Evolutionary conservation across 306 rosid genomes (phyloP).

Genomic region (Vigna angularis): DNA sequence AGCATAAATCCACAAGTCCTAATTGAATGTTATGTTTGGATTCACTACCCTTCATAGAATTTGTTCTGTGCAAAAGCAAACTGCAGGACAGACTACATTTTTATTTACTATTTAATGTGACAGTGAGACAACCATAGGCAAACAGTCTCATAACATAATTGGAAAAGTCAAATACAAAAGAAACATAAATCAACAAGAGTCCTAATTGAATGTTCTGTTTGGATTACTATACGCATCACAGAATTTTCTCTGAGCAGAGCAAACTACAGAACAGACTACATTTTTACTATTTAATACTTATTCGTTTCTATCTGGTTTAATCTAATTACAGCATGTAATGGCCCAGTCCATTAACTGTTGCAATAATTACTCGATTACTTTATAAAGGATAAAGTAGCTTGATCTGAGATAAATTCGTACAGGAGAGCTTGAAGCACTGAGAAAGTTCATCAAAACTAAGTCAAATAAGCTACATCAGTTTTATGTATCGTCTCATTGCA

Average conservation of each 20-base stretch:
- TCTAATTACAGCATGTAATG: not conserved
- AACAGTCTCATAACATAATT: not conserved
- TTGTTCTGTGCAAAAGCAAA: not conserved
- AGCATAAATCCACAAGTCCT: not conserved
- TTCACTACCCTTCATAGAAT: not conserved
- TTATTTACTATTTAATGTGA: not conserved
- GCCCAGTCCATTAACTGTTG: not conserved
- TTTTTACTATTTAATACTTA: not conserved
- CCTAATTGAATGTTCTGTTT: slow-evolving; percentile 9
- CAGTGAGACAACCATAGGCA: no score
- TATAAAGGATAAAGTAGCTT: not conserved
- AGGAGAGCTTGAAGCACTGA: not conserved
- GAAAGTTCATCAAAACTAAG: slow-evolving; percentile 1
- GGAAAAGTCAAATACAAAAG: not conserved
- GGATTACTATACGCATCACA: not conserved
- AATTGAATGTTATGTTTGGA: not conserved
- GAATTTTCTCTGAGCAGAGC: not conserved
- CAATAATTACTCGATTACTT: not conserved
- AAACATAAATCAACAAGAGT: not conserved
- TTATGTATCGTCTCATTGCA: not conserved
- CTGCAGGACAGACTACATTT: slow-evolving; percentile 1
- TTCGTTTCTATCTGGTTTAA: not conserved
- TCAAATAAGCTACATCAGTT: not conserved
- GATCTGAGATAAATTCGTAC: no score
- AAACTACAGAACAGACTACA: slow-evolving; percentile 14